Evolutionary conservation across 371 early-diverging fungal genomes (phyloP).

Genomic region (Mortierella sp.): DNA sequence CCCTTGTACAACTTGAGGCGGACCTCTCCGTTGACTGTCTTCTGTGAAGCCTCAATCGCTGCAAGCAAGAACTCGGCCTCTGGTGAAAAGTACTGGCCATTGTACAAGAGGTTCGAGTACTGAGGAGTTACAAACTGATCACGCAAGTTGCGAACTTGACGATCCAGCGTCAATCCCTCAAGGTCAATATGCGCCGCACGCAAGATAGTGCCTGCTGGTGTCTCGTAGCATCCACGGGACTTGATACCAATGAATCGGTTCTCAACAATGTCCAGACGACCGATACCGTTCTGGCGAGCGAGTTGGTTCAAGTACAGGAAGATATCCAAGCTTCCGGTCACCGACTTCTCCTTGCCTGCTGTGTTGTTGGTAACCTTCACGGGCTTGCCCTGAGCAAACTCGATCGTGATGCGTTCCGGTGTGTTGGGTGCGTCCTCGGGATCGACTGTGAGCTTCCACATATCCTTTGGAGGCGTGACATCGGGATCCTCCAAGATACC

Average conservation of each 20-base stretch:
- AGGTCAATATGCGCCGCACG: conserved; percentile 95
- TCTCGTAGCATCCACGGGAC: conserved; percentile 98
- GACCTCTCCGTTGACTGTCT: conserved; percentile 89
- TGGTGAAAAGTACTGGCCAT: conserved; percentile 96
- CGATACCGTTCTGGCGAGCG: conserved; percentile 96
- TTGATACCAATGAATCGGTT: conserved; percentile 98
- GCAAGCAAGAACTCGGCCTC: conserved; percentile 91
- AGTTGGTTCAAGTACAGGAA: conserved; percentile 96
- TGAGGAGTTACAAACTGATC: conserved; percentile 87
- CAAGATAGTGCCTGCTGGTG: conserved; percentile 96
- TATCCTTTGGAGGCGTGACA: conserved; percentile 93
- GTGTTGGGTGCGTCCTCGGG: conserved; percentile 95
- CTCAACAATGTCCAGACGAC: conserved; percentile 98
- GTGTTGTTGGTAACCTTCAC: conserved; percentile 84
- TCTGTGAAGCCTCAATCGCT: conserved; percentile 84
- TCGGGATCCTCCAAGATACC: conserved; percentile 96
- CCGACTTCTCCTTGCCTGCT: conserved; percentile 72
- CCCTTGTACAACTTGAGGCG: conserved; percentile 97
- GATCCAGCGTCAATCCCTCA: conserved; percentile 94
- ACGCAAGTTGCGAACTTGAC: conserved; percentile 91
- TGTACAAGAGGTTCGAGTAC: conserved; percentile 84
- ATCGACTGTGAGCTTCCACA: conserved; percentile 97
- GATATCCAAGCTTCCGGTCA: conserved; percentile 79
- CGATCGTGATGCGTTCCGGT: conserved; percentile 93
- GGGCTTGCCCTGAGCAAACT: conserved; percentile 90